These are phyloP conservation scores for Solanum chiquidenum DNA, from an alignment of 257 asterid species.

Conservation along the genomic window DNA sequence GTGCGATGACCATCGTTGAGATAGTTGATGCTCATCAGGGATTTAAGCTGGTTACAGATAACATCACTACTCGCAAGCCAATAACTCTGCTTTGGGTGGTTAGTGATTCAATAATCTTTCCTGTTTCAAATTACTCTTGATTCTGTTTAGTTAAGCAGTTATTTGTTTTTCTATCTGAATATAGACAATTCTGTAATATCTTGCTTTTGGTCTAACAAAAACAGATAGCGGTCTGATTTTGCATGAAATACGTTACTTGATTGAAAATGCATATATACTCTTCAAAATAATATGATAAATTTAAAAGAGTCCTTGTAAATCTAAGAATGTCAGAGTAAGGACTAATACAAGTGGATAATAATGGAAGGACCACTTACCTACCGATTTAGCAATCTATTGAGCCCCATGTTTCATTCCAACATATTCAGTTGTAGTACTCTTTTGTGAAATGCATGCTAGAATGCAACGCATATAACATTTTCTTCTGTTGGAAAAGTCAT, in stretches of 20 bases:
- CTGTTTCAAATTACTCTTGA: background rate
- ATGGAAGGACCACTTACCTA: background rate
- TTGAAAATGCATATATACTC: background rate
- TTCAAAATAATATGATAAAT: background rate
- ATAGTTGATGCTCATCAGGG: conserved; percentile 98
- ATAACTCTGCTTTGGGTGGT: conserved; percentile 98
- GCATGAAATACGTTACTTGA: background rate
- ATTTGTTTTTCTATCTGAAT: background rate
- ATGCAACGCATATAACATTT: background rate
- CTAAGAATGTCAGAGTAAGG: background rate
- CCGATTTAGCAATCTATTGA: background rate
- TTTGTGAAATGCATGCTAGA: background rate
- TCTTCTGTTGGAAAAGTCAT: background rate
- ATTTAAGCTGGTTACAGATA: conserved; percentile 89
- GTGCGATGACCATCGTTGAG: conserved; percentile 99
- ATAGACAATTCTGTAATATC: background rate
- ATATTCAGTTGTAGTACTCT: background rate
- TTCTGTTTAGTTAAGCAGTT: background rate
- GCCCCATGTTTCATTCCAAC: background rate
- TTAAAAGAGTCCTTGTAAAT: background rate
- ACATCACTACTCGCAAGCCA: conserved; percentile 91
- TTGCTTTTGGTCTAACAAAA: background rate
- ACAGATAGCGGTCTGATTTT: background rate
- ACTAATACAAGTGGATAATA: background rate
- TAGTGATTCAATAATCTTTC: conserved; percentile 17